Conservation (phyloP, 192 early-diverging fungal genomes). For the Pecoramyces ruminantium region DNA sequence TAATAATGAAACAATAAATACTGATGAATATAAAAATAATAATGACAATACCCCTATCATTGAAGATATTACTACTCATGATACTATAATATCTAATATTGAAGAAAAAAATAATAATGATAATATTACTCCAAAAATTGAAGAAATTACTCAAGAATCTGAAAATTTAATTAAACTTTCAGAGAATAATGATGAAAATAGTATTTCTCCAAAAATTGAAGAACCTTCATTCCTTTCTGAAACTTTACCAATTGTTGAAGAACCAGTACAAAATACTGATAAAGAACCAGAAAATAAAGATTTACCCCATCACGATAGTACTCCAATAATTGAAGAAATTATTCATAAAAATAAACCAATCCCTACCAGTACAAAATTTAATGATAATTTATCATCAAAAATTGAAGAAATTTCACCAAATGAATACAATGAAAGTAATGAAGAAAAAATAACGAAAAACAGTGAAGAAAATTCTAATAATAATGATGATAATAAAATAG, state of each 20-base stretch:
- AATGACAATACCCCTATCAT: not conserved
- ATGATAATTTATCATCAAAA: not conserved
- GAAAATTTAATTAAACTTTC: not conserved
- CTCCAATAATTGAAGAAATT: not conserved
- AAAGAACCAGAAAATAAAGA: not conserved
- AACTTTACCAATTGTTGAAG: not conserved
- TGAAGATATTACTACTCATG: not conserved
- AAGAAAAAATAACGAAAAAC: not conserved
- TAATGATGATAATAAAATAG: too few relatives aligned
- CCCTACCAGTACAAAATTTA: too few relatives aligned
- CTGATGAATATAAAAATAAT: not conserved
- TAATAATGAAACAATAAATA: not conserved
- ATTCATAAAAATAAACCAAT: not conserved
- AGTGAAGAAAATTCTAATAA: not conserved
- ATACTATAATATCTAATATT: not conserved
- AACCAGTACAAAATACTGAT: not conserved
- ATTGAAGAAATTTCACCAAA: not conserved
- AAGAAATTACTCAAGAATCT: not conserved
- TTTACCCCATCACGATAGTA: not conserved
- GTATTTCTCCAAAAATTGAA: not conserved
- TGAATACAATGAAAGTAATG: not conserved
- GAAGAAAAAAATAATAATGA: not conserved
- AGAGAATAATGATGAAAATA: not conserved
- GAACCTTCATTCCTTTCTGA: not conserved
- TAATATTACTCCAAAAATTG: not conserved